A percentile compares a stretch with the other conserved stretches of the same genome.
phyloP scores from a whole-genome alignment of 2,329 filamentous ascomycete genomes.

The Microcyclospora pomicola region DNA sequence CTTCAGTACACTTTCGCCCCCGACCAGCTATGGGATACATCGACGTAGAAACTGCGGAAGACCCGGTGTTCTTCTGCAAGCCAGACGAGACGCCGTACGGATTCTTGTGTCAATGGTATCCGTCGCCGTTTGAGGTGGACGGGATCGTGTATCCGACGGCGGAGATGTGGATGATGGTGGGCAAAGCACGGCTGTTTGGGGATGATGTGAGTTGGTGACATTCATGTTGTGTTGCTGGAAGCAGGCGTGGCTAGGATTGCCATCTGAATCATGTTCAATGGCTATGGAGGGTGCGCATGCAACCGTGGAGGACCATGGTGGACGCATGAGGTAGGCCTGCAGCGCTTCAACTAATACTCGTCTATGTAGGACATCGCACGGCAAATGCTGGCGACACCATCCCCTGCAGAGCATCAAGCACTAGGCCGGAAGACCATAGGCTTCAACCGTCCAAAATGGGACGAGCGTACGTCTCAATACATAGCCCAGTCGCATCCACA shows the following conservation, averaged over 20 bases:
- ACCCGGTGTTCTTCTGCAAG: slow-evolving; percentile 25
- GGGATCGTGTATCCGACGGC: slow-evolving; percentile 25
- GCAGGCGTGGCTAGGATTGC: background rate
- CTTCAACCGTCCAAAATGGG: slow-evolving; percentile 42
- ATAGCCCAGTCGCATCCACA: background rate
- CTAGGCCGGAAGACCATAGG: slow-evolving; percentile 42
- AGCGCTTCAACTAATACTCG: background rate
- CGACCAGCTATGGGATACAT: background rate
- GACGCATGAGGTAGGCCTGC: no score
- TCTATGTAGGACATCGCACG: slow-evolving; percentile 25
- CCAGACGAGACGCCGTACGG: slow-evolving; percentile 34
- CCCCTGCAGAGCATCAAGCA: slow-evolving; percentile 37
- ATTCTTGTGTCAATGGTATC: slow-evolving; percentile 52
- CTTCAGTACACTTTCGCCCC: no score
- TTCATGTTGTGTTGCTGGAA: background rate
- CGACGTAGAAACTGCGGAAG: background rate
- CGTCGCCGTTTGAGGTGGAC: slow-evolving; percentile 34
- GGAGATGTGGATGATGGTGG: slow-evolving; percentile 38
- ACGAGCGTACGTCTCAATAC: slow-evolving; percentile 17
- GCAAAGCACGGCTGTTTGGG: slow-evolving; percentile 29
- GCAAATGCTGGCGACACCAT: slow-evolving; percentile 34
- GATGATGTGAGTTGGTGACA: slow-evolving; percentile 22
- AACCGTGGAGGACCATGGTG: no score
- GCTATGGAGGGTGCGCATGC: background rate
- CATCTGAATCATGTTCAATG: background rate